Base-by-base conservation (phyloP, 2,329 filamentous ascomycete species). In the Niveomyces coronatus region DNA sequence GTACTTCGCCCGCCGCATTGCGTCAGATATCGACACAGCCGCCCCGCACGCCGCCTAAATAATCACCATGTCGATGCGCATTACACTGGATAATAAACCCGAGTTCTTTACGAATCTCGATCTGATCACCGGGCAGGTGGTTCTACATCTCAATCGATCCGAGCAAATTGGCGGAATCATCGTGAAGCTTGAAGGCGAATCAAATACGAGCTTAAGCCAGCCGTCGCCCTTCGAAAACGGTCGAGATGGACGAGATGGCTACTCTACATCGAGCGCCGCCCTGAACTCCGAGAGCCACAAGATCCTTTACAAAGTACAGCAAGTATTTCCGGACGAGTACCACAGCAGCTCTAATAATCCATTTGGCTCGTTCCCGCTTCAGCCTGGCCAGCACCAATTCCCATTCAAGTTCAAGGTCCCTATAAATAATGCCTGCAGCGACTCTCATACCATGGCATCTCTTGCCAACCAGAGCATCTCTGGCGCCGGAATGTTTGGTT, bases 131-230 rank as follows among this genome's bases (percentile, higher is more conserved):
- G 85, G 85, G 38, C 67, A 70, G 42, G 61, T 80, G 19, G 53
- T 76, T 35, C 58, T 81, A 20, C 56, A 51, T 15, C 60, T 80
- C 45, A 76, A 71, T 36, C 81, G 79, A 46, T 63, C 82, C 38
- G 84, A 89, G 56, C 68, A 73, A 40, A 70, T 89, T 35, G 75
- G 76, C 34, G 82, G 77, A 37, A 79, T 91, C 45, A 68, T 85
- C 26, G 83, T 89, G 52, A 91, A 91, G 64, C 74, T 91, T 22
- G 85, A 91, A 54, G 85, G 85, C 48, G 83, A 91, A 61, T 78
- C 78, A 33, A 71, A 71, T 45, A 88, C 83, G 5, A 70, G 80
- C 30, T 61, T 86, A 13, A 56, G 64, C 59, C 55, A 73, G 45
- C 61, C 74, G 49, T 47, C 63, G 52, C 55, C 65, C 56, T 56